Evolutionary conservation across 2,329 filamentous ascomycete genomes (phyloP).

Genomic region (Epichloe festucae): DNA sequence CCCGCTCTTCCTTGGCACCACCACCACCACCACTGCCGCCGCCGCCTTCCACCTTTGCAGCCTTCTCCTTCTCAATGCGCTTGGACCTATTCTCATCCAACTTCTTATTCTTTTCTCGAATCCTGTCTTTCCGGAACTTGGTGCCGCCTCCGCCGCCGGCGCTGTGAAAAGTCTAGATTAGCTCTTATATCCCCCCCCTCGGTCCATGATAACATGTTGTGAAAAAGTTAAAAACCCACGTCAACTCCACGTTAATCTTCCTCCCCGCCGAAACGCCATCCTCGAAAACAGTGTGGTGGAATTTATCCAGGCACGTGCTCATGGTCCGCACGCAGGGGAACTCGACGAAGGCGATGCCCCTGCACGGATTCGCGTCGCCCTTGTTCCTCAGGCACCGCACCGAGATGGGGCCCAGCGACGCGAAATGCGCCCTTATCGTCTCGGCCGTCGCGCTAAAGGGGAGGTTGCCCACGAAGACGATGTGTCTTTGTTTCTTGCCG

Average conservation of each 20-base stretch:
- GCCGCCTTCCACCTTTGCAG: slow-evolving; percentile 19
- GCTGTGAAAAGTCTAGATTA: slow-evolving; percentile 26
- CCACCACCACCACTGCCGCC: slow-evolving; percentile 2
- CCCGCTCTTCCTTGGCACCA: slow-evolving; percentile 13
- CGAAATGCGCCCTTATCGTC: slow-evolving; percentile 63
- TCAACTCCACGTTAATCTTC: slow-evolving; percentile 87
- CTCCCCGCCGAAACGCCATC: slow-evolving; percentile 42
- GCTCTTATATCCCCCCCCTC: background rate
- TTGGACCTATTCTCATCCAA: slow-evolving; percentile 52
- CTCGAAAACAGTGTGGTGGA: slow-evolving; percentile 72
- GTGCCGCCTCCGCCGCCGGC: slow-evolving; percentile 79
- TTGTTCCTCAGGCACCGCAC: slow-evolving; percentile 60
- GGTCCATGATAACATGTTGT: too few relatives aligned
- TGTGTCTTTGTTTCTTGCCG: slow-evolving; percentile 17
- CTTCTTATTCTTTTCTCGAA: slow-evolving; percentile 75
- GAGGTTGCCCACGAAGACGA: slow-evolving; percentile 54
- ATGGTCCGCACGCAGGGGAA: slow-evolving; percentile 78
- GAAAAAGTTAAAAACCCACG: slow-evolving; percentile 37
- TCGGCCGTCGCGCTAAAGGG: slow-evolving; percentile 68
- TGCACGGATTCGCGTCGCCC: slow-evolving; percentile 45
- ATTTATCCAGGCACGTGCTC: slow-evolving; percentile 83
- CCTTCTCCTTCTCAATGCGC: slow-evolving; percentile 34
- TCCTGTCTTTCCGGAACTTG: slow-evolving; percentile 57
- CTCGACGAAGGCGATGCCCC: slow-evolving; percentile 78
- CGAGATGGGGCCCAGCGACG: slow-evolving; percentile 40